Conservation (phyloP, 306 rosid genomes). For the Rosa lucieae region DNA sequence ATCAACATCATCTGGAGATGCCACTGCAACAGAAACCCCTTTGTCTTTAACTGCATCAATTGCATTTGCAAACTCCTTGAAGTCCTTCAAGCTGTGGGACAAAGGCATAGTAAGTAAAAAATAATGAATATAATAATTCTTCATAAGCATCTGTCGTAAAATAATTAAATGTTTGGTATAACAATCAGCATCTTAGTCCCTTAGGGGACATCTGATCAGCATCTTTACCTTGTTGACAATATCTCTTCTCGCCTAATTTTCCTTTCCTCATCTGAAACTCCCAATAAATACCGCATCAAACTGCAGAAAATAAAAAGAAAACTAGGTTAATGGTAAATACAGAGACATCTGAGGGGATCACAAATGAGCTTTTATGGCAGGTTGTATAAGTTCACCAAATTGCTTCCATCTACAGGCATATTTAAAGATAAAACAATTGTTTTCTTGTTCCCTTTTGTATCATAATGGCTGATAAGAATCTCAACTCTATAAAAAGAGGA, state of each 20-base stretch:
- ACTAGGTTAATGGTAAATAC: background rate
- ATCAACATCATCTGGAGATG: conserved; percentile 82
- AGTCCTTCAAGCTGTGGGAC: conserved; percentile 76
- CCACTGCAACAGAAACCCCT: conserved; percentile 94
- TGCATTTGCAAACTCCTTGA: conserved; percentile 66
- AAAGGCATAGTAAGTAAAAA: conserved; percentile 4
- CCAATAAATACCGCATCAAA: conserved; percentile 79
- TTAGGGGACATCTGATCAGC: background rate
- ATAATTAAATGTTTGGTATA: background rate
- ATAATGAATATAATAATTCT: background rate
- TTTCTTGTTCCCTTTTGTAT: background rate
- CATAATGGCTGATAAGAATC: background rate
- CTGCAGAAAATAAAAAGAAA: conserved; percentile 28
- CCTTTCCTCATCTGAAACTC: conserved; percentile 92
- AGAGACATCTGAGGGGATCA: conserved; percentile 15
- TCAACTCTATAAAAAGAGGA: background rate
- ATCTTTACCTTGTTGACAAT: conserved; percentile 73
- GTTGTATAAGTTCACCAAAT: background rate
- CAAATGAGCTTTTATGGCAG: background rate
- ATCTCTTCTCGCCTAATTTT: conserved; percentile 85
- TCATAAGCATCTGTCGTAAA: background rate
- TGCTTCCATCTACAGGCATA: background rate
- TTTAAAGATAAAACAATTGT: background rate
- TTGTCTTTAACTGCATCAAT: conserved; percentile 74
- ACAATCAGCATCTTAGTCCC: conserved; percentile 1